These are phyloP conservation scores for Phytophthora pseudosyringae DNA, from an alignment of 352 stramenopile species.

Conservation along the genomic window DNA sequence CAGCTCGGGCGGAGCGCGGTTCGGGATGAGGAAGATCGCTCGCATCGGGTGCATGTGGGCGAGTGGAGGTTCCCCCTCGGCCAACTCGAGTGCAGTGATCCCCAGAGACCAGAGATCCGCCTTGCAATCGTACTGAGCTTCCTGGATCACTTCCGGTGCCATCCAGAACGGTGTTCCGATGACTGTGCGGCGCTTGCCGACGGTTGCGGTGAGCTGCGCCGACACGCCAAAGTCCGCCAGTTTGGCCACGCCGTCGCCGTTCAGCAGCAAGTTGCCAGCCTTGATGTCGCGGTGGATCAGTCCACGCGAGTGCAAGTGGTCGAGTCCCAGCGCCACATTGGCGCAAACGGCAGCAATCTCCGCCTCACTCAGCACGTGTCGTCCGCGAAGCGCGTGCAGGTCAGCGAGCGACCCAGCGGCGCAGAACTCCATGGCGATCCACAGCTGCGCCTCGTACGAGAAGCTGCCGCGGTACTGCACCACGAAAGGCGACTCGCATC, in stretches of 20 bases:
- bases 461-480: conserved; percentile 89
- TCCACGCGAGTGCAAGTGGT: conserved; percentile 78
- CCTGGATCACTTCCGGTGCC: too few species aligned
- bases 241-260: conserved; percentile 70
- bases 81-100: conserved; percentile 92
- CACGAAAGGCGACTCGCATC: conserved; percentile 81
- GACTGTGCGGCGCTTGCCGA: conserved; percentile 91
- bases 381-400: conserved; percentile 65
- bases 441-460: conserved; percentile 73
- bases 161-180: conserved; percentile 94
- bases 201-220: conserved; percentile 89
- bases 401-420: conserved; percentile 86
- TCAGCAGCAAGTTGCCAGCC: conserved; percentile 86
- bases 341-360: conserved; percentile 80
- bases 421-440: conserved; percentile 92
- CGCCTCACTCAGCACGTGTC: conserved; percentile 54
- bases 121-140: conserved; percentile 87
- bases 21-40: conserved; percentile 83
- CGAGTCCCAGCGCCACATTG: conserved; percentile 72
- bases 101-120: conserved; percentile 86
- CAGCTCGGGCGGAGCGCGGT: conserved; percentile 62
- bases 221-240: conserved; percentile 92
- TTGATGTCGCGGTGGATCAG: conserved; percentile 92
- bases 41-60: conserved; percentile 89
- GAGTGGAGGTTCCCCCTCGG: conserved; percentile 86